Percentiles rank a stretch among this genome's conserved stretches.
Conservation (phyloP, 306 rosid species). For the Casuarina cunninghamiana region DNA sequence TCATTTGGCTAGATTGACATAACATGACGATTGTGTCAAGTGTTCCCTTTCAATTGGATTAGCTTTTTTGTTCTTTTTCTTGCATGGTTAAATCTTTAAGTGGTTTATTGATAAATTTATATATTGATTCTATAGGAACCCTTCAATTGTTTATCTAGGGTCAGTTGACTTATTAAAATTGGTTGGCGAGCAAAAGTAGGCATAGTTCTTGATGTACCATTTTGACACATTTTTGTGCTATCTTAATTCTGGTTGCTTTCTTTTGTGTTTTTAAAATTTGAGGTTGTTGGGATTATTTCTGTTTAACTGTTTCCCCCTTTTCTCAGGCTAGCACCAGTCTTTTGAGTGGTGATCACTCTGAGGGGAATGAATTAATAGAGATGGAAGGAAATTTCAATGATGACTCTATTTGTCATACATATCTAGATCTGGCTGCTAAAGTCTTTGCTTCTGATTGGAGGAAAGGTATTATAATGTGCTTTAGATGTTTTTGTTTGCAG, state of each 20-base stretch:
- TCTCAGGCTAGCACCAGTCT: conserved; percentile 69
- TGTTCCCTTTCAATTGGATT: background rate
- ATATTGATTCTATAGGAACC: background rate
- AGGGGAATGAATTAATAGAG: conserved; percentile 71
- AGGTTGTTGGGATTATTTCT: conserved; percentile 21
- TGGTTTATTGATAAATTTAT: background rate
- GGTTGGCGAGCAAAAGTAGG: background rate
- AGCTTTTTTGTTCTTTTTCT: background rate
- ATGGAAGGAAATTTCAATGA: conserved; percentile 58
- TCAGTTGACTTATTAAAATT: background rate
- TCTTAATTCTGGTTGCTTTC: conserved; percentile 12
- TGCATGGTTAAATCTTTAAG: background rate
- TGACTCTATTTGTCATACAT: conserved; percentile 55
- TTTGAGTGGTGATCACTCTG: conserved; percentile 63
- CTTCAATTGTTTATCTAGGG: background rate
- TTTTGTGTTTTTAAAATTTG: conserved; percentile 22
- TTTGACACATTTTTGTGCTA: conserved; percentile 9
- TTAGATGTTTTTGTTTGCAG: conserved; percentile 16
- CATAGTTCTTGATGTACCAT: background rate
- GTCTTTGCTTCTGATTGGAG: conserved; percentile 43
- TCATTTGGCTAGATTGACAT: background rate
- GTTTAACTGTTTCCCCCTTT: conserved; percentile 27
- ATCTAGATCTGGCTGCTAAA: conserved; percentile 63
- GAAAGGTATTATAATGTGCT: conserved; percentile 49
- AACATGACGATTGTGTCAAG: background rate